These are phyloP conservation scores for Phytophthora tentaculata DNA, from an alignment of 352 stramenopile species.

Conservation along the genomic window DNA sequence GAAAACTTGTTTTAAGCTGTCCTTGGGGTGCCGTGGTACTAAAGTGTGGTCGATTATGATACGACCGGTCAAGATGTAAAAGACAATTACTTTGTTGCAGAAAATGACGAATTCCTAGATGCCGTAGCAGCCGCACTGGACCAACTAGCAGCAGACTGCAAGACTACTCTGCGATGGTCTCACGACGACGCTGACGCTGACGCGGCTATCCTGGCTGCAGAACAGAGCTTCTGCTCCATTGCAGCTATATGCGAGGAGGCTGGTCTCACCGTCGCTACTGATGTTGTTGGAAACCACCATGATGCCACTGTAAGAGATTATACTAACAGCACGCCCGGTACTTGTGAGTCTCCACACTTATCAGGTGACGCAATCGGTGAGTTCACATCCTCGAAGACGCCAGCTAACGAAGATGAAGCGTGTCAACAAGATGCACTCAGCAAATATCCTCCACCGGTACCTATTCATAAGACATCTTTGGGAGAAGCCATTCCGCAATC, in stretches of 20 bases:
- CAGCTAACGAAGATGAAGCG: neutral
- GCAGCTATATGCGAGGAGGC: slow-evolving; percentile 31
- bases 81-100: slow-evolving; percentile 30
- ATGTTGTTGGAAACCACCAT: neutral
- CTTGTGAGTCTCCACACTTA: neutral
- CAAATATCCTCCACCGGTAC: slow-evolving; percentile 8
- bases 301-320: neutral
- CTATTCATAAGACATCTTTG: slow-evolving; percentile 10
- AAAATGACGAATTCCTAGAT: slow-evolving; percentile 47
- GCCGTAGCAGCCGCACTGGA: slow-evolving; percentile 28
- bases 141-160: slow-evolving; percentile 21
- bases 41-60: neutral
- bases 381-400: slow-evolving; percentile 1
- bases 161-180: slow-evolving; percentile 29
- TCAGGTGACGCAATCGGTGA: neutral
- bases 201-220: slow-evolving; percentile 25
- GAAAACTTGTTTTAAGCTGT: neutral
- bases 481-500: neutral
- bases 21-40: neutral
- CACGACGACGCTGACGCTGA: slow-evolving; percentile 19
- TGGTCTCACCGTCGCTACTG: slow-evolving; percentile 14
- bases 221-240: slow-evolving; percentile 26
- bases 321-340: neutral
- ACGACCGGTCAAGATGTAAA: neutral
- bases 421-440: neutral